Evolutionary conservation across 2,329 filamentous ascomycete genomes (phyloP), one percentile per base, ranked within the genome.

Genomic region (Penicillium aurantiogriseum): DNA sequence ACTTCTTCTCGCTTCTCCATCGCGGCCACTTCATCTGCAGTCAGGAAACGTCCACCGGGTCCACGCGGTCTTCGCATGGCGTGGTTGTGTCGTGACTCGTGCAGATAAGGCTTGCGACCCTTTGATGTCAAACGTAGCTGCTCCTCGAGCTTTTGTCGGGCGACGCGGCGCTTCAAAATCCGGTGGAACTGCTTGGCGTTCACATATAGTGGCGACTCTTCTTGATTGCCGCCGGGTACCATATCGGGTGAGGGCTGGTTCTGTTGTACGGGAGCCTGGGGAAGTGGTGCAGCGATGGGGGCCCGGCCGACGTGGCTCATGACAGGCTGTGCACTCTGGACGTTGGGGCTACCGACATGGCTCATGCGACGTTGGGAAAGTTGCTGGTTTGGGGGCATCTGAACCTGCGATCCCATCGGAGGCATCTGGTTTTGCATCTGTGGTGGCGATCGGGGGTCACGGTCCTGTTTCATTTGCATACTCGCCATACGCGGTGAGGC

Each of bases 161-260:
- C 94, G 62, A 97, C 91, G 58, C 94, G 86, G 57, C 94, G 85
- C 81, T 99, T 97, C 54, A 99, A 78, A 48, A 99, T 99, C 27
- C 94, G 89, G 73, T 99, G 94, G 67, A 99, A 99, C 70, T 99
- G 94, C 75, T 99, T 99, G 5, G 94, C 94, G 69, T 99, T 99
- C 69, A 99, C 94, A 67, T 99, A 99, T 1, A 99, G 80, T 0
- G 94, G 94, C 0, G 93, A 93, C 71, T 99, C 94, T 73, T 97
- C 94, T 4, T 67, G 65, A 43, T 65, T 65, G 87, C 86, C 15
- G 84, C 83, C 82, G 8, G 88, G 80, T 1, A 89, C 84, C 67
- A 94, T 85, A 71, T 97, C 92, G 8, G 91, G 90, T 1, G 91
- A 93, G 61, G 90, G 86, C 61, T 85, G 84, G 76, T 88, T 87